Evolutionary conservation across 768 basidiomycete genomes (phyloP).

Genomic region (Dendrothele bispora): DNA sequence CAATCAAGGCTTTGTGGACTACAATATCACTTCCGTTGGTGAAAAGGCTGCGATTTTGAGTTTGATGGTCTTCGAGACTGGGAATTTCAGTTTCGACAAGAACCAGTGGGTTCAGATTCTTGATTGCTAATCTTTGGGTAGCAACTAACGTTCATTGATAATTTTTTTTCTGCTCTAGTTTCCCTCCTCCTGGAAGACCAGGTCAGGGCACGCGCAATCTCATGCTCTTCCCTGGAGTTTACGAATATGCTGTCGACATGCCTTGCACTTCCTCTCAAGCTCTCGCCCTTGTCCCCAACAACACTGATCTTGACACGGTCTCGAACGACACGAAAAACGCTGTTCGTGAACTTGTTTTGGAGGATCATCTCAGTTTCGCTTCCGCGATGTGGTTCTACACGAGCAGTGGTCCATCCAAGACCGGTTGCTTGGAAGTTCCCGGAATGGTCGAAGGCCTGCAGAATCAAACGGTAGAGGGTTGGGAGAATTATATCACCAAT

Average conservation of each 20-base stretch:
- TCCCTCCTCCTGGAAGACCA: slow-evolving; percentile 12
- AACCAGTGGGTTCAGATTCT: slow-evolving; percentile 17
- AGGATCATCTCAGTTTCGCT: slow-evolving; percentile 20
- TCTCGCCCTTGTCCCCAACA: slow-evolving; percentile 12
- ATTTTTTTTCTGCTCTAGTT: slow-evolving; percentile 1
- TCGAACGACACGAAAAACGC: slow-evolving; percentile 16
- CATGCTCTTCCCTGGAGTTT: slow-evolving; percentile 23
- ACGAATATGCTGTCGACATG: slow-evolving; percentile 23
- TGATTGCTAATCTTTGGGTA: neutral
- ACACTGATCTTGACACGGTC: slow-evolving; percentile 3
- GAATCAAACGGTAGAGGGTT: slow-evolving; percentile 15
- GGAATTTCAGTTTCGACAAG: slow-evolving; percentile 19
- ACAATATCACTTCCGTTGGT: slow-evolving; percentile 13
- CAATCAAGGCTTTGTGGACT: slow-evolving; percentile 19
- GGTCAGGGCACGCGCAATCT: slow-evolving; percentile 23
- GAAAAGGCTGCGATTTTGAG: slow-evolving; percentile 22
- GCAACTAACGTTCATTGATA: neutral
- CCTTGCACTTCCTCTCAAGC: slow-evolving; percentile 15
- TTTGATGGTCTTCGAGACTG: slow-evolving; percentile 20
- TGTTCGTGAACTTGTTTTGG: slow-evolving; percentile 17
- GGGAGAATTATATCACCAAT: slow-evolving; percentile 20
- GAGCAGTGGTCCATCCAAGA: slow-evolving; percentile 12
- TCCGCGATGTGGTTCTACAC: slow-evolving; percentile 25
- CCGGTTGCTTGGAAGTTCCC: slow-evolving; percentile 14
- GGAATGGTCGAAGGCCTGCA: slow-evolving; percentile 18